A percentile compares a stretch with the other conserved stretches of the same genome.
Conservation (phyloP, 1,139 yeast genomes). For the Saccharomyces pastorianus region DNA sequence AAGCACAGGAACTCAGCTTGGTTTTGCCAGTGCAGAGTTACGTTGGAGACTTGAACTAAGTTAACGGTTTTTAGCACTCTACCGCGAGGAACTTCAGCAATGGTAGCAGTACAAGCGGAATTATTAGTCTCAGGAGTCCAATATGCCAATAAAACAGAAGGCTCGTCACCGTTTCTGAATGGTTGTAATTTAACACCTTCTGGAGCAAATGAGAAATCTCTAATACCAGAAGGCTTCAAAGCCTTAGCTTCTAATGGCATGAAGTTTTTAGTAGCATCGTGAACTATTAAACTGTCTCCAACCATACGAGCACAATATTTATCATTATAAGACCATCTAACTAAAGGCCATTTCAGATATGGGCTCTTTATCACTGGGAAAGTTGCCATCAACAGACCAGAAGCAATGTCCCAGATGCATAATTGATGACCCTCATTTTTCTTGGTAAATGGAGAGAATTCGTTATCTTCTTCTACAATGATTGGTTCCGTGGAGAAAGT, state of each 20-base stretch:
- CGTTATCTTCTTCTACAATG: slow-evolving; percentile 49
- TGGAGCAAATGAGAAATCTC: slow-evolving; percentile 95
- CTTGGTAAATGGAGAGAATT: slow-evolving; percentile 72
- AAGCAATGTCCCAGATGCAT: slow-evolving; percentile 84
- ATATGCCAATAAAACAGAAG: slow-evolving; percentile 66
- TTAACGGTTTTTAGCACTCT: slow-evolving; percentile 82
- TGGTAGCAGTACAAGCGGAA: slow-evolving; percentile 90
- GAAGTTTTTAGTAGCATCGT: slow-evolving; percentile 59
- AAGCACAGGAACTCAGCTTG: slow-evolving; percentile 81
- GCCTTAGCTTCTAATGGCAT: slow-evolving; percentile 79
- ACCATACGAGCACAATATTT: slow-evolving; percentile 92
- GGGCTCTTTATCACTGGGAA: slow-evolving; percentile 81
- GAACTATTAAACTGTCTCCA: slow-evolving; percentile 86
- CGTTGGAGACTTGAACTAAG: slow-evolving; percentile 88
- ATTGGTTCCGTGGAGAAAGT: slow-evolving; percentile 88
- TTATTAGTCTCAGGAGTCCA: slow-evolving; percentile 95
- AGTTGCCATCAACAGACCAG: slow-evolving; percentile 80
- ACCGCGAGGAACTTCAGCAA: slow-evolving; percentile 83
- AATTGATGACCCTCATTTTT: slow-evolving; percentile 90
- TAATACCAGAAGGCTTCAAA: slow-evolving; percentile 74
- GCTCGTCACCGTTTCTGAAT: slow-evolving; percentile 36
- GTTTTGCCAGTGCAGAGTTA: slow-evolving; percentile 91
- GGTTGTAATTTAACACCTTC: slow-evolving; percentile 64
- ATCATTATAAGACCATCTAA: slow-evolving; percentile 93
- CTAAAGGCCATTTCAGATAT: slow-evolving; percentile 92